phyloP scores from a whole-genome alignment of 2,329 filamentous ascomycete species.

The Penicillium verrucosum region DNA sequence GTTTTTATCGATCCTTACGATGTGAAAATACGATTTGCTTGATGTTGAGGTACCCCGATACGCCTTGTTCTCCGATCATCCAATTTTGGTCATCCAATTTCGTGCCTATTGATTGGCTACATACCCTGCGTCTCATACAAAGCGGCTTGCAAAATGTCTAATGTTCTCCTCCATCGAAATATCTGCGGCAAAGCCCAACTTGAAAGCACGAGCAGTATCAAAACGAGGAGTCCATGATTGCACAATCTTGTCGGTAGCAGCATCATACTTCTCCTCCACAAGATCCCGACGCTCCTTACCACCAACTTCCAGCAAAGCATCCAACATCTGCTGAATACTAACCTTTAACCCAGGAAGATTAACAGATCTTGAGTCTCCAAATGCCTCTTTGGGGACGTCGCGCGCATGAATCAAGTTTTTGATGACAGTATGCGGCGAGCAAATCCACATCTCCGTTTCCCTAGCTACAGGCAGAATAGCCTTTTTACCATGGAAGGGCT shows the following conservation, averaged over 20 bases:
- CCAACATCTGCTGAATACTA: constrained; percentile 59
- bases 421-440: constrained; percentile 53
- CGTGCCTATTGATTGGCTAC: constrained; percentile 16
- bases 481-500: constrained; percentile 51
- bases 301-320: constrained; percentile 55
- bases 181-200: constrained; percentile 47
- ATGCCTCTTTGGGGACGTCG: constrained; percentile 49
- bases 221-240: constrained; percentile 60
- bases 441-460: constrained; percentile 57
- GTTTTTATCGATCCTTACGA: background rate
- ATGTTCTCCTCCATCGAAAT: constrained; percentile 43
- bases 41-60: background rate
- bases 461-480: constrained; percentile 51
- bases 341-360: constrained; percentile 56
- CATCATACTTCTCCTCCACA: constrained; percentile 55
- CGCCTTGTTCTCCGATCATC: background rate
- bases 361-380: constrained; percentile 53
- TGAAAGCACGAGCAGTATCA: constrained; percentile 52
- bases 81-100: constrained; percentile 11
- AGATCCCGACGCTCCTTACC: constrained; percentile 54
- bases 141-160: constrained; percentile 35
- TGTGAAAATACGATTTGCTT: background rate
- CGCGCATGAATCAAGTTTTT: constrained; percentile 54
- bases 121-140: constrained; percentile 24
- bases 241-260: constrained; percentile 55